Evolutionary conservation across 2,329 filamentous ascomycete genomes (phyloP), one percentile per base, ranked within the genome.

Genomic region (Hymenoscyphus occultus): DNA sequence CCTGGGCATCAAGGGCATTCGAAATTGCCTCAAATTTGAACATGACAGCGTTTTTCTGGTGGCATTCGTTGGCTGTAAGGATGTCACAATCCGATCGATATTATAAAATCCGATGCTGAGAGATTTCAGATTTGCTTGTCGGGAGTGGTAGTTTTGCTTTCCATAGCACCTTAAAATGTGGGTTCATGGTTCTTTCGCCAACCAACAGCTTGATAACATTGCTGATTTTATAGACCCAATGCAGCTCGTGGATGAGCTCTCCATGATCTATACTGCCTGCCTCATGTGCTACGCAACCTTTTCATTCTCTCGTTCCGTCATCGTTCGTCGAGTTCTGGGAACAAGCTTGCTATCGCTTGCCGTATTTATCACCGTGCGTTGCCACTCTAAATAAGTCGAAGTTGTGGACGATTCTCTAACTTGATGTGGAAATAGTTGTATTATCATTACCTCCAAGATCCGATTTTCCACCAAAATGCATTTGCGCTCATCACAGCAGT

Each of bases 1-100:
- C 76, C 84, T 96, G 22, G 92, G 92, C 7, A 78, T 86, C 70
- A 90, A 89, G 74, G 93, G 93, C 31, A 86, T 95, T 67, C 79
- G 81, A 63, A 92, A 88, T 76, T 96, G 92, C 76, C 74, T 89
- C 48, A 83, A 82, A 68, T 83, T 96, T 77, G 82, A 83, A 16
- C 92, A 97, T 77, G 90, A 92, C 63, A 79, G 77, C 14, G 89
- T 96, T 65, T 96, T 96, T 77, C 74, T 90, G 60, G 79, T 96
- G 2, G 83, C 84, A 39, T 90, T 87, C 71, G 61, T 74, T 32
- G 77, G 78, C 35, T 79, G 70, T 71, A 68, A 66, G 67, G n/a
- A 19, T 28, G 19, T 16, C 16, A 9, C n/a, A 51, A 10, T 1
- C 13, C 28, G 10, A 14, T 10, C 16, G 48, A 19, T 22, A 19